Percentiles rank a stretch among this genome's conserved stretches.
Evolutionary conservation across 768 basidiomycete genomes (phyloP).

Genomic region (Naganishia antarctica): DNA sequence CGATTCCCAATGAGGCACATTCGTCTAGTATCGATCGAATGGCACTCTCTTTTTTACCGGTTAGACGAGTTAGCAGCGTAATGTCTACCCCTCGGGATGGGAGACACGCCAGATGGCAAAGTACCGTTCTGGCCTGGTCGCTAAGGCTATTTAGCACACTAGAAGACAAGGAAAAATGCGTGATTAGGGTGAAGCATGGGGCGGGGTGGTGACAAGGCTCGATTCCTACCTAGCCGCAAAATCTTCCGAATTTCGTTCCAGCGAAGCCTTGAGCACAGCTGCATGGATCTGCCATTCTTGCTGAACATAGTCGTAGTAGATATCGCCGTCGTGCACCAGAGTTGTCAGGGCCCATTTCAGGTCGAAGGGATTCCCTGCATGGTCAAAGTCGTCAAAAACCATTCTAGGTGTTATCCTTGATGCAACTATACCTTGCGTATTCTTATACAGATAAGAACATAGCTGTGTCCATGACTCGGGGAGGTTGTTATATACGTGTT

Average conservation of each 20-base stretch:
- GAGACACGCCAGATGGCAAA: slow-evolving; percentile 31
- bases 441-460: not conserved
- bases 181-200: too few species aligned
- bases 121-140: not conserved
- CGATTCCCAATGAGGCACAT: not conserved
- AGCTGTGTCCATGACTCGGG: not conserved
- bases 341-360: slow-evolving; percentile 1
- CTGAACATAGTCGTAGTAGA: slow-evolving; percentile 2
- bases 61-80: not conserved
- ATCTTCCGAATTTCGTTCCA: not conserved
- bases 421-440: not conserved
- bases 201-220: not conserved
- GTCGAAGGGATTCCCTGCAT: slow-evolving; percentile 9
- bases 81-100: slow-evolving; percentile 33
- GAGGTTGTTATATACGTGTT: not conserved
- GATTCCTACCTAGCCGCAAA: slow-evolving; percentile 1
- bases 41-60: not conserved
- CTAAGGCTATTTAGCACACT: slow-evolving; percentile 13
- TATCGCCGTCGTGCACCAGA: not conserved
- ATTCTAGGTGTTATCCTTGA: not conserved
- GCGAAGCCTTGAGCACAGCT: not conserved
- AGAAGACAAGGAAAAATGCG: not conserved
- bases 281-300: slow-evolving; percentile 18
- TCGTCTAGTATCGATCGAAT: not conserved
- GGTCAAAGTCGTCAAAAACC: not conserved